These are phyloP conservation scores for Paramecium tetraurelia DNA, from an alignment of 73 alveolate species.

Conservation along the genomic window DNA sequence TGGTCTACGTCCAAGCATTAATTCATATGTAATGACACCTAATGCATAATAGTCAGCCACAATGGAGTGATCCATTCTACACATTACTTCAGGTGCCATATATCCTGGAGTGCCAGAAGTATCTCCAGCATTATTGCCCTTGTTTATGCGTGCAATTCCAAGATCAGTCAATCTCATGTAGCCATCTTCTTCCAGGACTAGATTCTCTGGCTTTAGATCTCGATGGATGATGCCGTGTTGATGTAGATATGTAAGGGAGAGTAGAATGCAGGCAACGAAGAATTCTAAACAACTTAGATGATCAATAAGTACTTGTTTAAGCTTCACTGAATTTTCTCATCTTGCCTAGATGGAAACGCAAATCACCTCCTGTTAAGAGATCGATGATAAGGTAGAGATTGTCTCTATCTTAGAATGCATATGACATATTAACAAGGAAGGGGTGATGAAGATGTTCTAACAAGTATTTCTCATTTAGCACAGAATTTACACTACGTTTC, in stretches of 20 bases:
- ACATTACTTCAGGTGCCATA: slow-evolving; percentile 96
- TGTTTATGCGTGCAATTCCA: slow-evolving; percentile 91
- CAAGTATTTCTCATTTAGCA: slow-evolving; percentile 88
- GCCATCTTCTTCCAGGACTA: slow-evolving; percentile 92
- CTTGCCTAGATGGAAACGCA: slow-evolving; percentile 67
- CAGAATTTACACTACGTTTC: slow-evolving; percentile 86
- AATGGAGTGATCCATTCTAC: slow-evolving; percentile 67
- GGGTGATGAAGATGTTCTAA: slow-evolving; percentile 83
- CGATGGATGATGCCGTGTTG: slow-evolving; percentile 90
- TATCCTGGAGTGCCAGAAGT: slow-evolving; percentile 97
- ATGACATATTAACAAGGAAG: slow-evolving; percentile 67
- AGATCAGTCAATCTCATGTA: slow-evolving; percentile 91
- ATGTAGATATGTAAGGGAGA: slow-evolving; percentile 92
- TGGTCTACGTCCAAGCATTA: slow-evolving; percentile 88
- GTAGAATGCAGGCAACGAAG: slow-evolving; percentile 88
- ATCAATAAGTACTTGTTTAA: slow-evolving; percentile 55
- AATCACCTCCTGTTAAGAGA: slow-evolving; percentile 72
- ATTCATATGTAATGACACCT: slow-evolving; percentile 82
- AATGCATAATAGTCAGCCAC: slow-evolving; percentile 84
- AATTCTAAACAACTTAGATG: slow-evolving; percentile 58
- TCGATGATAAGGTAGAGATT: slow-evolving; percentile 66
- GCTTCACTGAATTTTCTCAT: slow-evolving; percentile 65
- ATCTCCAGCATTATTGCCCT: slow-evolving; percentile 85
- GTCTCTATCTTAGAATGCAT: slow-evolving; percentile 69
- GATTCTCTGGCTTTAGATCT: slow-evolving; percentile 97